phyloP scores from a whole-genome alignment of 2,329 filamentous ascomycete species.

The Colletotrichum acutatum region DNA sequence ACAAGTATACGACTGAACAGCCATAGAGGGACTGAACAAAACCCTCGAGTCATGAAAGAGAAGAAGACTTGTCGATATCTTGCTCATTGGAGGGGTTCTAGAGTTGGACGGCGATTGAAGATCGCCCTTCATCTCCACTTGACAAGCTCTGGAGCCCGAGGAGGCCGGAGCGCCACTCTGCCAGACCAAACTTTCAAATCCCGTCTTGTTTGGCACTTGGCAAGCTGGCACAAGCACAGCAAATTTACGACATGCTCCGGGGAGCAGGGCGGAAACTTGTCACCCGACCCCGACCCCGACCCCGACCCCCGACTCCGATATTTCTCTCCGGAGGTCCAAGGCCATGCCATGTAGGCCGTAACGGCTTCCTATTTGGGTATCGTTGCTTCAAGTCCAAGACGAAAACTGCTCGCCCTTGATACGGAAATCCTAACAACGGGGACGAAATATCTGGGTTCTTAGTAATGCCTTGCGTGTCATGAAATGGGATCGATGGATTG shows the following conservation, averaged over 20 bases:
- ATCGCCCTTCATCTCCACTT: slow-evolving; percentile 1
- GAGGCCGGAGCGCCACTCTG: not conserved
- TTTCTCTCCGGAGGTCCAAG: not conserved
- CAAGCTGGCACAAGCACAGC: not conserved
- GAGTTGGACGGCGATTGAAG: not conserved
- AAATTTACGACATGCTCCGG: not conserved
- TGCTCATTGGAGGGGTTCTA: not conserved
- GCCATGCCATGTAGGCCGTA: not conserved
- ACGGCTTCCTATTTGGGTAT: not conserved
- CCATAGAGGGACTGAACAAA: not conserved
- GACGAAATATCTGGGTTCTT: not conserved
- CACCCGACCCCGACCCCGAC: not conserved
- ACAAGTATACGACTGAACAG: not conserved
- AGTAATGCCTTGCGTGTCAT: not conserved
- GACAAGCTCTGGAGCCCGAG: not conserved
- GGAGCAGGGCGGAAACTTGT: not conserved
- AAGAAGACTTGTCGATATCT: not conserved
- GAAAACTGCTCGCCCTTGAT: not conserved
- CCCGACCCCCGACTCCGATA: not conserved
- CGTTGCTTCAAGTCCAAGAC: not conserved
- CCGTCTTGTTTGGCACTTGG: not conserved
- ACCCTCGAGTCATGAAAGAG: not conserved
- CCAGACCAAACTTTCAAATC: slow-evolving; percentile 15
- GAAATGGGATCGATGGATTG: not conserved
- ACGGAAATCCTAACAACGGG: not conserved